Conservation (phyloP, 2,329 filamentous ascomycete species). For the Apiospora kogelbergensis region DNA sequence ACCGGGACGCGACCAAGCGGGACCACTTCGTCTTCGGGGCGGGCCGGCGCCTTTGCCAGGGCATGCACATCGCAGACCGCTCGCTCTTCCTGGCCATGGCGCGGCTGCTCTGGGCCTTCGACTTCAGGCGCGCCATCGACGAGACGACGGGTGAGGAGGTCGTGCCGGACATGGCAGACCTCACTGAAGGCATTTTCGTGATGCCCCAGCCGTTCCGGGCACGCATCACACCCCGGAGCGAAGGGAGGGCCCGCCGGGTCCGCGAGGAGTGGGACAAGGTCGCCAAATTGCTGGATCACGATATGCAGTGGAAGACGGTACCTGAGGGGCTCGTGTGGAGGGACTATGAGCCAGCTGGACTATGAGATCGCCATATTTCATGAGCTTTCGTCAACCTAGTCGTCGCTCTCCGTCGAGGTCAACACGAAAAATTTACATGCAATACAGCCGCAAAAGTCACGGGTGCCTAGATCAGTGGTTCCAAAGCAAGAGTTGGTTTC, state of each 20-base stretch:
- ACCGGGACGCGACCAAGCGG: constrained; percentile 30
- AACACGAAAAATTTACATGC: too few relatives aligned
- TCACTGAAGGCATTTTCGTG: constrained; percentile 16
- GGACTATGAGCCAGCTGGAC: not conserved
- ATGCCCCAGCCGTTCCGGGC: constrained; percentile 16
- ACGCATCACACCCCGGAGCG: constrained; percentile 16
- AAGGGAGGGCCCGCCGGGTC: constrained; percentile 13
- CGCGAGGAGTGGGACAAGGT: constrained; percentile 20
- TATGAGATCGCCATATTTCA: not conserved
- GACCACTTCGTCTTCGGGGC: constrained; percentile 32
- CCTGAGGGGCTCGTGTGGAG: constrained; percentile 21
- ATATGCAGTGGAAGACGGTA: constrained; percentile 27
- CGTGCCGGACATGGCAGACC: constrained; percentile 14
- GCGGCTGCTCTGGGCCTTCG: constrained; percentile 48
- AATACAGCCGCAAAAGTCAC: too few relatives aligned
- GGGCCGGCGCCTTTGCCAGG: constrained; percentile 50
- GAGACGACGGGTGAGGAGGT: constrained; percentile 17
- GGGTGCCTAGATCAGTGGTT: too few relatives aligned
- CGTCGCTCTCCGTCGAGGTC: not conserved
- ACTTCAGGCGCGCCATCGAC: constrained; percentile 29
- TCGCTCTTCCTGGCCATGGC: constrained; percentile 38
- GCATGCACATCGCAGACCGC: constrained; percentile 30
- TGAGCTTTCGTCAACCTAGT: not conserved
- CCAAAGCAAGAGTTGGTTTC: not conserved
- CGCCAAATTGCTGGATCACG: constrained; percentile 23